Conservation (phyloP, 345 rosid genomes). For the Hibiscus mutabilis region DNA sequence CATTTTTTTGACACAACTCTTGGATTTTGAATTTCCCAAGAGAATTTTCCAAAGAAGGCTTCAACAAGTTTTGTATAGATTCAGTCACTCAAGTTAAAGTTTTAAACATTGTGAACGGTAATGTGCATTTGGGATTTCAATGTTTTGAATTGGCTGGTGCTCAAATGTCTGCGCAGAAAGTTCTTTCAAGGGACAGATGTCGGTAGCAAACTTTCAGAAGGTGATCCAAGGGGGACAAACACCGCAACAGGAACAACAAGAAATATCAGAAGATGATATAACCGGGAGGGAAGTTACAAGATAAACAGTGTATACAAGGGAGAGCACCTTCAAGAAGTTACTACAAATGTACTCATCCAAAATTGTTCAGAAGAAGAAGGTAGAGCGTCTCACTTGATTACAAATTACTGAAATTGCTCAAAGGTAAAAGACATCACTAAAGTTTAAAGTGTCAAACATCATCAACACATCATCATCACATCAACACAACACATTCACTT, state of each 20-base stretch:
- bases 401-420: too few species aligned
- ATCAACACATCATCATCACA: too few species aligned
- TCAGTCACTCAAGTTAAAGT: conserved; percentile 19
- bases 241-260: conserved; percentile 25
- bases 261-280: conserved; percentile 54
- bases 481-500: too few species aligned
- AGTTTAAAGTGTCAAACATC: too few species aligned
- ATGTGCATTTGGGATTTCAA: conserved; percentile 23
- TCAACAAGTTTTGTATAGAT: conserved; percentile 17
- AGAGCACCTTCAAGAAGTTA: too few species aligned
- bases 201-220: conserved; percentile 11
- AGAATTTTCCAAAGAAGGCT: conserved; percentile 23
- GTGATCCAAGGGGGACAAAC: conserved; percentile 23
- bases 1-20: conserved; percentile 12
- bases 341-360: conserved; percentile 53
- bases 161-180: conserved; percentile 13
- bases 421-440: too few species aligned
- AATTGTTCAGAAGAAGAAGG: conserved; percentile 48
- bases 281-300: conserved; percentile 67
- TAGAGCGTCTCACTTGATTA: too few species aligned
- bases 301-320: too few species aligned
- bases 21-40: conserved; percentile 33
- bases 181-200: conserved; percentile 17
- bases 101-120: conserved; percentile 13
- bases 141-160: conserved; percentile 17